Conservation (phyloP, 371 early-diverging fungal species). For the Massospora cicadina region DNA sequence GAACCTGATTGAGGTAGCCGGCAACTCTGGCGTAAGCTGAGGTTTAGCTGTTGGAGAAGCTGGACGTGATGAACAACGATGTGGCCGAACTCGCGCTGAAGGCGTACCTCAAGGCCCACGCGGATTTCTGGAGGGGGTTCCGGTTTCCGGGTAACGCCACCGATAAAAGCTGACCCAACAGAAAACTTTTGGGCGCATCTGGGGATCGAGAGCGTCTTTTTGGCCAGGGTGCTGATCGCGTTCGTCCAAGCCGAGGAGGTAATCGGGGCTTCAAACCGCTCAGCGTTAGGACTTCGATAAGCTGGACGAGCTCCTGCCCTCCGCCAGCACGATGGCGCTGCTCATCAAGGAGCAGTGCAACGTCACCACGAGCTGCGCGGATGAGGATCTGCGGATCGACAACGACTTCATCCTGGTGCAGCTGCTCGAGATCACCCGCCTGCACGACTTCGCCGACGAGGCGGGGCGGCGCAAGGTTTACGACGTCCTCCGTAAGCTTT, state of each 20-base stretch:
- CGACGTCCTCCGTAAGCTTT: constrained; percentile 39
- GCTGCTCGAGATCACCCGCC: constrained; percentile 47
- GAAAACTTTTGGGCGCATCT: neutral
- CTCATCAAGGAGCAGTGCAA: constrained; percentile 44
- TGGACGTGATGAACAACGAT: constrained; percentile 56
- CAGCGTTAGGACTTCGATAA: neutral
- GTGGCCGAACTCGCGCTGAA: constrained; percentile 46
- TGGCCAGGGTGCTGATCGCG: neutral
- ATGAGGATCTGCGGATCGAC: constrained; percentile 36
- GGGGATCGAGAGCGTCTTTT: neutral
- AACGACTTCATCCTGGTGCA: constrained; percentile 60
- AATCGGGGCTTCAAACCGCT: neutral
- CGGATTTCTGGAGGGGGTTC: constrained; percentile 39
- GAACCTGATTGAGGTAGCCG: constrained; percentile 41
- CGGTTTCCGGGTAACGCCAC: constrained; percentile 26
- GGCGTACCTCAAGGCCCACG: constrained; percentile 40
- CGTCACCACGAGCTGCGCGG: constrained; percentile 27
- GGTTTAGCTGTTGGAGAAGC: constrained; percentile 42
- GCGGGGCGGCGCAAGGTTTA: constrained; percentile 65
- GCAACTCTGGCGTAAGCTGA: neutral
- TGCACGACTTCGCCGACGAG: constrained; percentile 76
- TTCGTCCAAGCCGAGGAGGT: constrained; percentile 5
- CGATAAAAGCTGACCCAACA: neutral
- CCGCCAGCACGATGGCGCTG: constrained; percentile 47
- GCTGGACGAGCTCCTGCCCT: constrained; percentile 31